Base-by-base conservation (phyloP, 2,329 filamentous ascomycete species). In the Atkinsonella hypoxylon region DNA sequence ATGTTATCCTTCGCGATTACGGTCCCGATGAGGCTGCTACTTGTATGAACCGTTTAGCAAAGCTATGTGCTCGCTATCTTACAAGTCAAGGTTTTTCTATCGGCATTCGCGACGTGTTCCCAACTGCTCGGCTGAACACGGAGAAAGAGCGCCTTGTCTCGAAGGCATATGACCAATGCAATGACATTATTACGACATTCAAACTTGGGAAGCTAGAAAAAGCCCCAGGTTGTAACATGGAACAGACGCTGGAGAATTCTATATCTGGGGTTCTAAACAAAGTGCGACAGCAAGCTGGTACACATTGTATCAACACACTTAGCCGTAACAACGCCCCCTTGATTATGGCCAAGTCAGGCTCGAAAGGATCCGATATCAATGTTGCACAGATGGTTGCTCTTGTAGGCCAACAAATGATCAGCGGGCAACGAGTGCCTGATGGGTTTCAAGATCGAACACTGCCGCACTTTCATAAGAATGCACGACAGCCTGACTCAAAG, bases 371-470 rank as follows among this genome's bases (percentile, higher is more conserved):
- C 5, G 86, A 88, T 60, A 94, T 98, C 74, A 98, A 98, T 74
- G 93, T 98, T 34, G 93, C 93, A 9, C 93, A 98, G 72, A 98
- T 98, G 93, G 87, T 97, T 64, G 91, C 93, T 51, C 83, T 90
- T 53, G 93, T 98, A 63, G 93, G 93, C 47, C 93, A 98, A 69
- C 93, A 98, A 60, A 96, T 97, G 79, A 97, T 98, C 61, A 87
- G 87, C 53, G 89, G 89, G 46, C 81, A 87, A 62, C 90, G 93
- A 79, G 90, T 98, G 32, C 80, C 88, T 43, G 89, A 98, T 68
- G 93, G 93, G 7, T 98, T 98, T 70, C 91, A 97, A 64, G 91
- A 97, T 66, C 82, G 93, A 61, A 96, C 85, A 51, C 69, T 98
- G 49, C 93, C 93, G 39, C 93, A 98, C 67, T 98, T 97, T 64